These are phyloP conservation scores for Leishmania lainsoni DNA, from an alignment of 208 protist species.

Conservation along the genomic window DNA sequence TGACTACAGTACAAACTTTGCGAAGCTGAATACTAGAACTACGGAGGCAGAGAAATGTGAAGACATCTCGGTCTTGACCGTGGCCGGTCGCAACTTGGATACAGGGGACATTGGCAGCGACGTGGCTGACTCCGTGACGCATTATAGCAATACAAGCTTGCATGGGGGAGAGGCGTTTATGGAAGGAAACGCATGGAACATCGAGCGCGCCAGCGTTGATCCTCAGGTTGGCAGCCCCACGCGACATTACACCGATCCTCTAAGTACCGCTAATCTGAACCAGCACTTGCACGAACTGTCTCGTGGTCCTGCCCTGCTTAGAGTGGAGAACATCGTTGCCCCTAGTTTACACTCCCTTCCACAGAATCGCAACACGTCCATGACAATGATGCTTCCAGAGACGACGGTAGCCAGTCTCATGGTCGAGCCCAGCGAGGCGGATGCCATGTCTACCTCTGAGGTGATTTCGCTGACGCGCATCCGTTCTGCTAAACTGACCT, in stretches of 20 bases:
- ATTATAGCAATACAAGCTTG: constrained; percentile 24
- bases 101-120: constrained; percentile 27
- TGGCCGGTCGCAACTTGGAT: constrained; percentile 17
- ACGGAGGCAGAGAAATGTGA: background rate
- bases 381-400: constrained; percentile 11
- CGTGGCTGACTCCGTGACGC: constrained; percentile 13
- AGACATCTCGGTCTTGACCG: constrained; percentile 24
- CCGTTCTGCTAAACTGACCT: constrained; percentile 13
- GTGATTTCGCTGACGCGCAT: constrained; percentile 14
- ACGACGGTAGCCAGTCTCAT: constrained; percentile 27
- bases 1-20: constrained; percentile 7
- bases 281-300: constrained; percentile 50
- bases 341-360: background rate
- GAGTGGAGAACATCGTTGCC: constrained; percentile 48
- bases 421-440: constrained; percentile 50
- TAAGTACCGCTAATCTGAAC: constrained; percentile 52
- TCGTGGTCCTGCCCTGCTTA: constrained; percentile 44
- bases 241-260: constrained; percentile 32
- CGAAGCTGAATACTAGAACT: background rate
- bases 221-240: constrained; percentile 32
- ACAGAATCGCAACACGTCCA: constrained; percentile 1
- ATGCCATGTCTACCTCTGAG: constrained; percentile 39
- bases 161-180: constrained; percentile 15
- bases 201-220: constrained; percentile 44
- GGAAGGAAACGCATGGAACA: constrained; percentile 38